Conservation (phyloP, 495 filamentous ascomycete species). For the Daldinia vernicosa region DNA sequence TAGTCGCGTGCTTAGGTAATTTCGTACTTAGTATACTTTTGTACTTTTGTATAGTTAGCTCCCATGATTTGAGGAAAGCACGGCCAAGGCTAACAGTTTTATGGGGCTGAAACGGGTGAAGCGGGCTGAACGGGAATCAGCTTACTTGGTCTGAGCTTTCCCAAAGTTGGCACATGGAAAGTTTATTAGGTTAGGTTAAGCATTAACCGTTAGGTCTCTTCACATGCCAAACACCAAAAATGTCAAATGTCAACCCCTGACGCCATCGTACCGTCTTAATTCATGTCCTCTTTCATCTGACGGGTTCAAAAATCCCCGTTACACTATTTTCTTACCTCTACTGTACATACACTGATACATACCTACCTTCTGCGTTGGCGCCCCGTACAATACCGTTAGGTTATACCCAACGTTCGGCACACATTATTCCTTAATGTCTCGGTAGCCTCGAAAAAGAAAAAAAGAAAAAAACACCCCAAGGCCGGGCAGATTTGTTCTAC, state of each 20-base stretch:
- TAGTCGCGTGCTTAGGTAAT: neutral
- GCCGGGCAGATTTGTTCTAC: conserved; percentile 12
- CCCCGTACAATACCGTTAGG: neutral
- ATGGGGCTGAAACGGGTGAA: neutral
- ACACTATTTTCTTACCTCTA: neutral
- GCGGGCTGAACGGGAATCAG: neutral
- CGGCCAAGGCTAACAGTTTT: neutral
- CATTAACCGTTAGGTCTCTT: conserved; percentile 15
- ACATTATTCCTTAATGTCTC: conserved; percentile 27
- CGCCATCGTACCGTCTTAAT: conserved; percentile 16
- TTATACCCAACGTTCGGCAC: neutral
- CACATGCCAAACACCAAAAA: conserved; percentile 39
- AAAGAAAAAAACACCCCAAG: neutral
- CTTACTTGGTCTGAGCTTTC: neutral
- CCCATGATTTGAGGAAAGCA: conserved; percentile 17
- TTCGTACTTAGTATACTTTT: too few relatives aligned
- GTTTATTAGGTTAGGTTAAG: conserved; percentile 12
- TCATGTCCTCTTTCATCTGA: conserved; percentile 13
- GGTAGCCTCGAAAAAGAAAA: conserved; percentile 12
- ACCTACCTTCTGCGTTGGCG: neutral
- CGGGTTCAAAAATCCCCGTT: conserved; percentile 7
- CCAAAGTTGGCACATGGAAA: neutral
- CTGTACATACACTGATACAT: too few relatives aligned
- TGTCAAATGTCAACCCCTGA: conserved; percentile 10
- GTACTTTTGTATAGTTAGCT: too few relatives aligned